Evolutionary conservation across 352 stramenopile species (phyloP), one percentile per base, ranked within the genome.

Genomic region (Phytophthora pluvialis): DNA sequence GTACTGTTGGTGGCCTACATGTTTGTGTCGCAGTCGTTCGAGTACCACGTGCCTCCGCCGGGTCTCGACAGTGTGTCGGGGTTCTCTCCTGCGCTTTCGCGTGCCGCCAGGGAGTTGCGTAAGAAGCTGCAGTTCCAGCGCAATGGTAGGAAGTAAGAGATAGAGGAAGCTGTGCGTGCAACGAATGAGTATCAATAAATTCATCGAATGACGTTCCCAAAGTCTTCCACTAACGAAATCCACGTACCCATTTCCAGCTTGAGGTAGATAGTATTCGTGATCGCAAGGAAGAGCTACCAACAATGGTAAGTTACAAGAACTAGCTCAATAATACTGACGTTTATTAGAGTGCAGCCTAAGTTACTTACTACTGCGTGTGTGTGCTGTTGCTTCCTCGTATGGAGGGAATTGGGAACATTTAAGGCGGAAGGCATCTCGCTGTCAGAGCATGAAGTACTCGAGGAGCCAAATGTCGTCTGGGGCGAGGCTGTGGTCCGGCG

Each of bases 391-490:
- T 68, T 68, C 38, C 50, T 54, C 38, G 26, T 45, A 26, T n/a
- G 1, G 32, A 46, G 48, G 26, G 33, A 54, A 51, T 50, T 66
- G 48, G 12, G 16, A 56, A 62, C 60, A 51, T 56, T 16, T 46
- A 57, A 40, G 26, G 39, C 31, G 56, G 52, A 51, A 47, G 44
- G 25, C 25, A 33, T n/a, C 16, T 39, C 16, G 29, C 39, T 42
- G 9, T 79, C 63, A 90, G 32, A 90, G 58, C 50, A 93, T 87
- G 49, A 93, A 93, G 51, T 91, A 93, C 66, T 87, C 75, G 49
- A 93, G 80, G 10, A 91, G 64, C 60, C 67, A 81, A 55, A 89
- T 50, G 10, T 93, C 84, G 0, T 90, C 81, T 3, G 70, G 74
- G 10, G 73, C 67, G 6, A 72, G 44, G 32, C 16, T 54, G 13